These are phyloP conservation scores for Populus davidiana DNA, from an alignment of 345 rosid genomes.

Conservation along the genomic window DNA sequence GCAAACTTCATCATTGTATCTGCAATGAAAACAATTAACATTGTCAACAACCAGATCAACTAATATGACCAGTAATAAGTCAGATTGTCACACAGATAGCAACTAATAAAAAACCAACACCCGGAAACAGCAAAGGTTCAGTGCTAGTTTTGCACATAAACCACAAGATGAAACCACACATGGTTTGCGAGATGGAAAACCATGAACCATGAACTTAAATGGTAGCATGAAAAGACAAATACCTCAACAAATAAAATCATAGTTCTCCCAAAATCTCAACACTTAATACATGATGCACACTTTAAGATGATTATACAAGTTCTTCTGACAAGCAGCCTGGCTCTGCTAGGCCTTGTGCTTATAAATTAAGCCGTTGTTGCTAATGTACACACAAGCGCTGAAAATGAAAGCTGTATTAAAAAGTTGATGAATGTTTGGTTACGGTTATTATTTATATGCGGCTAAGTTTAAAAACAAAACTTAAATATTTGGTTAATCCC, in stretches of 20 bases:
- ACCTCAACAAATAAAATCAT: not conserved
- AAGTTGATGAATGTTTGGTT: no score
- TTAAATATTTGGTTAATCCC: no score
- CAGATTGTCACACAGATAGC: not conserved
- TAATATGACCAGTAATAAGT: not conserved
- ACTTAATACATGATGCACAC: not conserved
- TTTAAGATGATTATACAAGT: not conserved
- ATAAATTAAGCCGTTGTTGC: no score
- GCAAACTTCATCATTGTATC: slow-evolving; percentile 99
- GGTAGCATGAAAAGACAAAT: not conserved
- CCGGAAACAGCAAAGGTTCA: not conserved
- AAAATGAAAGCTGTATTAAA: no score
- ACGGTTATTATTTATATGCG: no score
- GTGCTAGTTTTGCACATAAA: not conserved
- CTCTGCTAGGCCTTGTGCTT: not conserved
- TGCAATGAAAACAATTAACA: slow-evolving; percentile 22
- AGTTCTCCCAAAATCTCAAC: not conserved
- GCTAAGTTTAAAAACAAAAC: no score
- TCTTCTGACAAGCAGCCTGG: not conserved
- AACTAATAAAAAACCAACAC: not conserved
- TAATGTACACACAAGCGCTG: no score
- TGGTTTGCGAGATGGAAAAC: not conserved
- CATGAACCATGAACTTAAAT: not conserved
- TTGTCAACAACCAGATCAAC: slow-evolving; percentile 1
- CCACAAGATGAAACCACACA: not conserved